Evolutionary conservation across 805 yeast genomes (phyloP).

Genomic region (Wickerhamomyces strasburgensis): DNA sequence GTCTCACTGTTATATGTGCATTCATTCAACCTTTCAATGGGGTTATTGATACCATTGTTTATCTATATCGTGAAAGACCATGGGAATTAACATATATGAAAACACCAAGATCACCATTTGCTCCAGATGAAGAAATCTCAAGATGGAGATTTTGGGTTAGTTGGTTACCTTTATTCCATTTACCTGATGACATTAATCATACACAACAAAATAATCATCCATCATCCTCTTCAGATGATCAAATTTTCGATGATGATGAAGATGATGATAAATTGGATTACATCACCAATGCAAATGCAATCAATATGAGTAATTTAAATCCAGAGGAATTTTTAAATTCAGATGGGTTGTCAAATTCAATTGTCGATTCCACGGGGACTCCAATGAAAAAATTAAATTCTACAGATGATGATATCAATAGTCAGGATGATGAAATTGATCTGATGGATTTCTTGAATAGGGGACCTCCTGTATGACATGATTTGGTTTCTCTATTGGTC

Average conservation of each 20-base stretch:
- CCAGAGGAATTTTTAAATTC: slow-evolving; percentile 14
- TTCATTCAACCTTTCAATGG: slow-evolving; percentile 80
- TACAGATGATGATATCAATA: background rate
- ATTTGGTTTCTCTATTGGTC: too few species aligned
- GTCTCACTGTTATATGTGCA: slow-evolving; percentile 66
- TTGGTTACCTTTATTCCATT: slow-evolving; percentile 39
- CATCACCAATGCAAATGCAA: background rate
- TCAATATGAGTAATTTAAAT: slow-evolving; percentile 11
- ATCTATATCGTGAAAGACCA: slow-evolving; percentile 72
- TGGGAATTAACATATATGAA: slow-evolving; percentile 47
- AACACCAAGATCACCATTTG: slow-evolving; percentile 22
- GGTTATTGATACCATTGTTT: slow-evolving; percentile 69
- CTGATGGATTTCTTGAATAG: slow-evolving; percentile 41
- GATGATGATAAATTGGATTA: background rate
- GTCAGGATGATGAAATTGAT: slow-evolving; percentile 34
- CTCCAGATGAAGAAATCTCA: slow-evolving; percentile 24
- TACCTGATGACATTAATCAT: slow-evolving; percentile 37
- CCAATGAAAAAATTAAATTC: background rate
- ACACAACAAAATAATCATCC: too few species aligned
- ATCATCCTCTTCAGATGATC: too few species aligned
- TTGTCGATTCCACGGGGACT: background rate
- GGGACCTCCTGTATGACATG: slow-evolving; percentile 34
- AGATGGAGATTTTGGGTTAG: slow-evolving; percentile 37
- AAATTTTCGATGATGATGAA: background rate
- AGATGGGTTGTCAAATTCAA: background rate